Conservation (phyloP, 2,329 filamentous ascomycete genomes). For the Xylariaceae sp. region DNA sequence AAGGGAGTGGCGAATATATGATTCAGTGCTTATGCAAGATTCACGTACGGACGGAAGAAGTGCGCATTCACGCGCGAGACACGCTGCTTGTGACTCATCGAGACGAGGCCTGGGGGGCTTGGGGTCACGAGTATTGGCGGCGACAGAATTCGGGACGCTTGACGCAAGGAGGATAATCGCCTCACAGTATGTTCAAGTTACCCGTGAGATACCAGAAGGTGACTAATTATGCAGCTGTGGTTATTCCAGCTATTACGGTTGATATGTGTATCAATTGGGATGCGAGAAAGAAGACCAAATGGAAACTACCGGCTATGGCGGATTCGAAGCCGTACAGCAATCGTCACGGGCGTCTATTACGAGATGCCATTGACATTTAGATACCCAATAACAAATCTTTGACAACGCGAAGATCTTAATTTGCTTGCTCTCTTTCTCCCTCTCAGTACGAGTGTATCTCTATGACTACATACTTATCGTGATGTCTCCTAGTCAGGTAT, state of each 20-base stretch:
- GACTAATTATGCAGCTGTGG: constrained; percentile 12
- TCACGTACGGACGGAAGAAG: background rate
- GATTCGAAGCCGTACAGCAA: background rate
- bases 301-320: background rate
- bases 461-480: background rate
- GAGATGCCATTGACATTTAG: background rate
- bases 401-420: background rate
- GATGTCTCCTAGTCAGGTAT: background rate
- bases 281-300: background rate
- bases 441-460: background rate
- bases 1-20: background rate
- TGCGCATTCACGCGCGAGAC: background rate
- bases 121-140: background rate
- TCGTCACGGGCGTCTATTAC: background rate
- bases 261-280: background rate
- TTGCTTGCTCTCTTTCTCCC: background rate
- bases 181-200: constrained; percentile 12
- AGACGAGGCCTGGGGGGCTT: background rate
- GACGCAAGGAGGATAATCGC: background rate
- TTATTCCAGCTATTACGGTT: constrained; percentile 8
- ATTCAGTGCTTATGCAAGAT: background rate
- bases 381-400: constrained; percentile 1
- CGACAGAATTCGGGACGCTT: background rate
- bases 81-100: background rate
- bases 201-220: constrained; percentile 6